These are phyloP conservation scores for Amaranthus cruentus DNA, from an alignment of 148 eudicot genomes.

Conservation along the genomic window DNA sequence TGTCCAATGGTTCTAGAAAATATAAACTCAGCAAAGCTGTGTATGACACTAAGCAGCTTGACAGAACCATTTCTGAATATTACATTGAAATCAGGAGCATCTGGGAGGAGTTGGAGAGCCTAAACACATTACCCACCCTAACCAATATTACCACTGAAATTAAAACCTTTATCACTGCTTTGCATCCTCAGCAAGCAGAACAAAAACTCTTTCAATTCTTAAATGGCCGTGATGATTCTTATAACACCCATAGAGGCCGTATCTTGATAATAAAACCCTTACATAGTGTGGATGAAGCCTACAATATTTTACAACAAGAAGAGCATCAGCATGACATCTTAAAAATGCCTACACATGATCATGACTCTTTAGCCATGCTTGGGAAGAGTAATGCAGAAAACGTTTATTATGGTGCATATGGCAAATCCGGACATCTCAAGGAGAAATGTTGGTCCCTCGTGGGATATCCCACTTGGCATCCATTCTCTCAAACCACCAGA, in stretches of 20 bases:
- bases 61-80: background rate
- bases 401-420: too few species aligned
- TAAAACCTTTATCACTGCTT: background rate
- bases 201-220: background rate
- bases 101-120: background rate
- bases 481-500: too few species aligned
- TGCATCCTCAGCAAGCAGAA: background rate
- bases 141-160: background rate
- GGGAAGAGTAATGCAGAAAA: too few species aligned
- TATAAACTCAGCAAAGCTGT: background rate
- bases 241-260: background rate
- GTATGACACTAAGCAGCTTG: background rate
- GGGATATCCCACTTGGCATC: too few species aligned
- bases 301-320: too few species aligned
- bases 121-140: background rate
- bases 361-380: too few species aligned
- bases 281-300: too few species aligned
- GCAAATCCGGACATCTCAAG: too few species aligned
- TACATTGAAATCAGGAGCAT: background rate
- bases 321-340: too few species aligned
- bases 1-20: background rate
- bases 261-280: too few species aligned
- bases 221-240: background rate
- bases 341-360: too few species aligned
- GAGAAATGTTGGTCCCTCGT: too few species aligned